Conservation (phyloP, 257 asterid species). For the Ilex aquifolium region DNA sequence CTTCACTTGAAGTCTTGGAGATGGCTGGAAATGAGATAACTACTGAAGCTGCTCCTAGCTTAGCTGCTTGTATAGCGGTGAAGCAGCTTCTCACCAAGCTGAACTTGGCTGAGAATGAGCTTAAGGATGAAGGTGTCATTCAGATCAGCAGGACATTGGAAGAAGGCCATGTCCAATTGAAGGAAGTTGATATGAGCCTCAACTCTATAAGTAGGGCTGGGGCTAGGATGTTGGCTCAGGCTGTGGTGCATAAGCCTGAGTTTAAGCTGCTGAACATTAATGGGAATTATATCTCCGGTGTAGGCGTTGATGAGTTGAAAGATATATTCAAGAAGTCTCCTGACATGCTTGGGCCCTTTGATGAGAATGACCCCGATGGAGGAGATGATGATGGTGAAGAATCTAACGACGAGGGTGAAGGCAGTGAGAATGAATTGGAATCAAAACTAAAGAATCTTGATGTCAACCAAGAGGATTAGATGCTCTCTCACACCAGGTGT, state of each 20-base stretch:
- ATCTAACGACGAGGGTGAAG: constrained; percentile 60
- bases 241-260: constrained; percentile 50
- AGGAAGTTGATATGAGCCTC: constrained; percentile 72
- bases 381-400: constrained; percentile 61
- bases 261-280: constrained; percentile 57
- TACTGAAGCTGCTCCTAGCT: constrained; percentile 53
- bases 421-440: constrained; percentile 58
- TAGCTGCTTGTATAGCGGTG: constrained; percentile 53
- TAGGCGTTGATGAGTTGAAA: constrained; percentile 74
- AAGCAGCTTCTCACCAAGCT: constrained; percentile 58
- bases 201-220: constrained; percentile 60
- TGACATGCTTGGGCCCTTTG: constrained; percentile 69
- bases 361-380: constrained; percentile 88
- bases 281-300: constrained; percentile 80
- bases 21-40: constrained; percentile 95
- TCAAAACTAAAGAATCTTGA: constrained; percentile 61
- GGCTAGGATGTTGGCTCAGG: constrained; percentile 55
- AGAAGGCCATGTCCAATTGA: constrained; percentile 52
- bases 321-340: constrained; percentile 56
- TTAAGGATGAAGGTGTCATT: constrained; percentile 82
- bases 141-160: constrained; percentile 53
- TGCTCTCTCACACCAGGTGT: background rate
- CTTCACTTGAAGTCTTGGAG: constrained; percentile 63
- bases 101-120: constrained; percentile 74
- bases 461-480: constrained; percentile 44